These are phyloP conservation scores for Rhododendron ovatum DNA, from an alignment of 148 eudicot species.

Conservation along the genomic window DNA sequence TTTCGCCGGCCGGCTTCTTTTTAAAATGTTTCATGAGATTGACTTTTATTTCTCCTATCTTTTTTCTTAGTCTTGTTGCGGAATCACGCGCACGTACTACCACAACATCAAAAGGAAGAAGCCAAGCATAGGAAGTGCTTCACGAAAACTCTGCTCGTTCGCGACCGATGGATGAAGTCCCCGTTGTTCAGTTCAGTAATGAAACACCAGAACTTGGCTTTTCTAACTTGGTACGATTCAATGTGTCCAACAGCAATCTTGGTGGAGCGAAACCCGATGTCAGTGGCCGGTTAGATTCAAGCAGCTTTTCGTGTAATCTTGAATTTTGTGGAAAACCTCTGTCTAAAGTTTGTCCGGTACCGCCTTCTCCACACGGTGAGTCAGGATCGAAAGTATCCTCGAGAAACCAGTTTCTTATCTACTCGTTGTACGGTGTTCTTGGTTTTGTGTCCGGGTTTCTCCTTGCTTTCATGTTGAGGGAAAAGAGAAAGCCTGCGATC, in stretches of 20 bases:
- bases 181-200: constrained; percentile 23
- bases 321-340: constrained; percentile 33
- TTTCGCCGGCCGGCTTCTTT: not conserved
- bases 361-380: not conserved
- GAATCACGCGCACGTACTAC: not conserved
- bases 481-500: constrained; percentile 4
- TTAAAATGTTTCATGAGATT: too few species aligned
- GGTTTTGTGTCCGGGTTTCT: constrained; percentile 14
- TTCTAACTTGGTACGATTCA: constrained; percentile 27
- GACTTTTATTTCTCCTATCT: not conserved
- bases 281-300: constrained; percentile 14
- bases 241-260: constrained; percentile 40
- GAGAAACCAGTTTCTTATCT: constrained; percentile 14
- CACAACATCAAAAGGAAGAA: not conserved
- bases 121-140: not conserved
- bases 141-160: not conserved
- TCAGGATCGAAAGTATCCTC: not conserved
- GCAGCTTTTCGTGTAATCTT: constrained; percentile 35
- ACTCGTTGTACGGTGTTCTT: constrained; percentile 18
- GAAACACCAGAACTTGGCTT: constrained; percentile 24
- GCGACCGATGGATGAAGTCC: not conserved
- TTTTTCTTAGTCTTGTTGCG: not conserved
- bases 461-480: constrained; percentile 8
- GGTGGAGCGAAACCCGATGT: constrained; percentile 30
- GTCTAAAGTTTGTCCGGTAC: constrained; percentile 20